Evolutionary conservation across 1,139 yeast species (phyloP), one percentile per base, ranked within the genome.

Genomic region (Oligophagozyma castellii): DNA sequence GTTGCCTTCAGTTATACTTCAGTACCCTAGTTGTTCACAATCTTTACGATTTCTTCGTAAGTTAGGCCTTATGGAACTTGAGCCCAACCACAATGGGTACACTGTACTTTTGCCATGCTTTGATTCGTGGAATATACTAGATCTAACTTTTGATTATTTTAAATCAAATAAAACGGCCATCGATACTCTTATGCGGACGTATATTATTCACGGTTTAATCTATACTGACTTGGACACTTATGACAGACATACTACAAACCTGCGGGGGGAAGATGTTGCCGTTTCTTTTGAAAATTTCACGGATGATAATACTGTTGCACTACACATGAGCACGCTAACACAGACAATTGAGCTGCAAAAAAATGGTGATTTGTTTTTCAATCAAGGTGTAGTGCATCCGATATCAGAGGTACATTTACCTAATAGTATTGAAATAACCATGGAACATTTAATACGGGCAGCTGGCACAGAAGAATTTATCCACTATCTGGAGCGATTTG

Each of bases 341-440:
- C 44, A 40, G 3, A 29, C 33, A 2, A 22, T 58, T 43, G 26
- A 38, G 14, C 22, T 56, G 41, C 33, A 58, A 2, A 59, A 63
- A 29, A 65, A 70, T 35, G 60, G 72, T 2, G 95, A 89, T 48
- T 64, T 83, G 5, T 50, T 89, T 12, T 86, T 80, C 49, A 73
- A 70, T 36, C 76, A 78, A 46, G 98, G 96, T 1, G 95, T 86
- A 0, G 69, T 81, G 2, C 96, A 84, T 48, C 71, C 86, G 2
- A 58, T 79, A 4, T 57, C 63, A 26, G 53, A 63, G 7, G 60
- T 81, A 0, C 46, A 70, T 2, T 55, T 83, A 6, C 94, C 95
- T 0, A 51, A 56, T 0, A 52, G 58, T 19, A 55, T 86, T 19
- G 51, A 59, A 6, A 65, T 89, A 3, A 53, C 74, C 0, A 56